Conservation (phyloP, 2,329 filamentous ascomycete species). For the Stemphylium lycopersici region DNA sequence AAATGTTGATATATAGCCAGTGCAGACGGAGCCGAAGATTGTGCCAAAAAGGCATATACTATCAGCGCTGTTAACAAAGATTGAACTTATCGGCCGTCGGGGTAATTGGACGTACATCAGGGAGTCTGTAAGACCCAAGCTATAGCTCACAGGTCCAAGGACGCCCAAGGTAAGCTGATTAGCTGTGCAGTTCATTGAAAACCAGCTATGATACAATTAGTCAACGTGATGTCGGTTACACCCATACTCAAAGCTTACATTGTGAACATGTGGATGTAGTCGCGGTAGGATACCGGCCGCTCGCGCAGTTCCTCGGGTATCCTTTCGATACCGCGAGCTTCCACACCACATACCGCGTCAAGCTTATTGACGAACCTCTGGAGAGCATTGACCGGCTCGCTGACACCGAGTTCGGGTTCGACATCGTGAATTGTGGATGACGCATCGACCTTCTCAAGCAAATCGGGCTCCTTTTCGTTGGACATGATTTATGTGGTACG, state of each 20-base stretch:
- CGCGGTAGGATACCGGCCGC: conserved; percentile 16
- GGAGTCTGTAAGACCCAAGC: conserved; percentile 25
- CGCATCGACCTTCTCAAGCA: conserved; percentile 11
- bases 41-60: conserved; percentile 28
- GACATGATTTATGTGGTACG: not conserved
- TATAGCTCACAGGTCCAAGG: conserved; percentile 31
- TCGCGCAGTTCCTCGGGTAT: conserved; percentile 38
- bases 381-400: conserved; percentile 23
- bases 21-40: conserved; percentile 29
- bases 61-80: not conserved
- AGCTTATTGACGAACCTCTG: conserved; percentile 30
- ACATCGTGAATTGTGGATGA: not conserved
- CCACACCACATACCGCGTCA: conserved; percentile 36
- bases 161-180: conserved; percentile 56
- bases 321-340: conserved; percentile 43
- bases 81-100: not conserved
- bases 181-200: conserved; percentile 64
- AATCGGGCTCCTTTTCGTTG: conserved; percentile 5
- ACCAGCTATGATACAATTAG: conserved; percentile 51
- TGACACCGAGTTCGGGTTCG: conserved; percentile 24
- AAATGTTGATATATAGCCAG: conserved; percentile 32
- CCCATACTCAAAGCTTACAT: conserved; percentile 19
- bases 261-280: conserved; percentile 34
- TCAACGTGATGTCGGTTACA: not conserved
- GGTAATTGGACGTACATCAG: conserved; percentile 13